These are phyloP conservation scores for Platismatia glauca DNA, from an alignment of 495 filamentous ascomycete genomes.

Conservation along the genomic window DNA sequence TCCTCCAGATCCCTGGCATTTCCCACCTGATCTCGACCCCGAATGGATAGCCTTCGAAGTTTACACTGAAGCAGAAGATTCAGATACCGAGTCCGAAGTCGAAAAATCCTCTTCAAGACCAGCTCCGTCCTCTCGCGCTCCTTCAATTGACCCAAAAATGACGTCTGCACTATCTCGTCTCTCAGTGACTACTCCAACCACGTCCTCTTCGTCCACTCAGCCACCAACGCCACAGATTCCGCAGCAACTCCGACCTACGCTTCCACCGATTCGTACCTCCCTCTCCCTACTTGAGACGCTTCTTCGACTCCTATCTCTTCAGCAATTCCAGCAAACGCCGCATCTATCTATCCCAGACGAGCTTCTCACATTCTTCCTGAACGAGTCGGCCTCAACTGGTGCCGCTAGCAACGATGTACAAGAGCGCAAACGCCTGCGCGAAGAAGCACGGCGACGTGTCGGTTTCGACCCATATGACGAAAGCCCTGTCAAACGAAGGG, in stretches of 20 bases:
- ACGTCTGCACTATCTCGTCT: slow-evolving; percentile 36
- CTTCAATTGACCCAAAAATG: slow-evolving; percentile 33
- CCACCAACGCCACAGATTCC: slow-evolving; percentile 32
- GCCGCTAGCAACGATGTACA: slow-evolving; percentile 65
- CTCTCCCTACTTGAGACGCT: slow-evolving; percentile 92
- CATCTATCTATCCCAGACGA: slow-evolving; percentile 94
- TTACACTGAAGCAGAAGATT: slow-evolving; percentile 54
- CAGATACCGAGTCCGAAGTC: slow-evolving; percentile 51
- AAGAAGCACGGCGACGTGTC: slow-evolving; percentile 65
- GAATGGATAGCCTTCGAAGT: slow-evolving; percentile 97
- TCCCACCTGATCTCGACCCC: slow-evolving; percentile 75
- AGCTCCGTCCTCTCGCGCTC: slow-evolving; percentile 13
- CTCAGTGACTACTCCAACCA: slow-evolving; percentile 14
- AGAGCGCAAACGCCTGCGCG: slow-evolving; percentile 57
- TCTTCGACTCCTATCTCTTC: slow-evolving; percentile 83
- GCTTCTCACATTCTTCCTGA: slow-evolving; percentile 86
- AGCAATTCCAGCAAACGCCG: slow-evolving; percentile 91
- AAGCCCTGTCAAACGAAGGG: slow-evolving; percentile 54
- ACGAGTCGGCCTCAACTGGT: slow-evolving; percentile 63
- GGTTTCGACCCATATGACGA: slow-evolving; percentile 85
- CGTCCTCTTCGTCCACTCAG: slow-evolving; percentile 33
- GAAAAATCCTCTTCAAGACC: slow-evolving; percentile 27
- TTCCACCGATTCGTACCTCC: slow-evolving; percentile 56
- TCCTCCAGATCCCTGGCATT: slow-evolving; percentile 43
- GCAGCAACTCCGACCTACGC: slow-evolving; percentile 32